These are phyloP conservation scores for Cucurbita maxima DNA, from an alignment of 306 rosid genomes.

Conservation along the genomic window DNA sequence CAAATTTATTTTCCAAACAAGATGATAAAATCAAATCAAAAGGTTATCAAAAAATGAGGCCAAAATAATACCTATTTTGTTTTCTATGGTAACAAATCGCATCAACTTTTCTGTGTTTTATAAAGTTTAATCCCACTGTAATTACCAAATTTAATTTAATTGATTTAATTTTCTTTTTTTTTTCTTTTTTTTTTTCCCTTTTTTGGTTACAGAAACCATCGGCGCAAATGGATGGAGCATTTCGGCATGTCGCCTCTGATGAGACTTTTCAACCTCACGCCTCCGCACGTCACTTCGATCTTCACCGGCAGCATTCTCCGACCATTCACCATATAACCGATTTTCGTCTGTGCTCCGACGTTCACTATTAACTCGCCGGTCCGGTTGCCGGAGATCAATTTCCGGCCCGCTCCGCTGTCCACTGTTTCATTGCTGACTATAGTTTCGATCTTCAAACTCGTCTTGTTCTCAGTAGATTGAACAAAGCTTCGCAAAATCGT, in stretches of 20 bases:
- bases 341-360: slow-evolving; percentile 22
- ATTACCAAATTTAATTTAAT: neutral
- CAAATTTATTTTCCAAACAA: neutral
- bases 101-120: neutral
- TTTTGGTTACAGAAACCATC: slow-evolving; percentile 30
- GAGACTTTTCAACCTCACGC: slow-evolving; percentile 31
- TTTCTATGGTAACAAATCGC: neutral
- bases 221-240: slow-evolving; percentile 36
- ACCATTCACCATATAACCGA: slow-evolving; percentile 21
- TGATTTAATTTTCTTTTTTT: neutral
- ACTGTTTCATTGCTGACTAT: slow-evolving; percentile 18
- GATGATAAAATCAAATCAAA: neutral
- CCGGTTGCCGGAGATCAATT: slow-evolving; percentile 9
- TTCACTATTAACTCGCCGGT: slow-evolving; percentile 28
- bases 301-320: slow-evolving; percentile 22
- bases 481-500: slow-evolving; percentile 11
- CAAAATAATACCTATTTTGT: neutral
- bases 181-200: neutral
- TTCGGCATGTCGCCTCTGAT: slow-evolving; percentile 32
- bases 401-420: slow-evolving; percentile 19
- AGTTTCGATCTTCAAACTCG: slow-evolving; percentile 30
- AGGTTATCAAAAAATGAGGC: neutral
- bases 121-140: neutral
- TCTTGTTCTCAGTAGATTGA: slow-evolving; percentile 17
- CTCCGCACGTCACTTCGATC: slow-evolving; percentile 34